These are phyloP conservation scores for Aspergillus quadricinctus DNA, from an alignment of 2,329 filamentous ascomycete genomes.

Conservation along the genomic window DNA sequence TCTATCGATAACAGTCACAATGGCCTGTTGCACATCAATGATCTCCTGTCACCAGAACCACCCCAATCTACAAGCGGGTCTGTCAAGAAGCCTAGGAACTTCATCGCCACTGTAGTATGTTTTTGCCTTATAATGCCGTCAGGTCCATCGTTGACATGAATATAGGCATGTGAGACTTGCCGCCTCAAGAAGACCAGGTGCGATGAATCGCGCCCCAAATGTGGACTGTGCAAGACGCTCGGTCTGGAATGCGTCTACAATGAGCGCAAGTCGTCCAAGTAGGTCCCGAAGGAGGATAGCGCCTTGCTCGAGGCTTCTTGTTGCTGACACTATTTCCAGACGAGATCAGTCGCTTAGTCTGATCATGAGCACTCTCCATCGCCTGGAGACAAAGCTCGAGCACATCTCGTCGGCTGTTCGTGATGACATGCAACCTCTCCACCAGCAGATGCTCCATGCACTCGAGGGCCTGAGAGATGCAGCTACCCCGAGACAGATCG, in stretches of 20 bases:
- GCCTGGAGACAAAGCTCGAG: slow-evolving; percentile 51
- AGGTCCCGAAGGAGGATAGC: slow-evolving; percentile 9
- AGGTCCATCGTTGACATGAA: background rate
- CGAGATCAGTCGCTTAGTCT: slow-evolving; percentile 52
- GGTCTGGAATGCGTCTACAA: slow-evolving; percentile 51
- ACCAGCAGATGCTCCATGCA: slow-evolving; percentile 22
- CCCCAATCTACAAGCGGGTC: slow-evolving; percentile 15
- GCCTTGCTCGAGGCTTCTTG: background rate
- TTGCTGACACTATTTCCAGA: slow-evolving; percentile 22
- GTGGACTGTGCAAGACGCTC: slow-evolving; percentile 48
- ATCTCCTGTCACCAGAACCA: slow-evolving; percentile 34
- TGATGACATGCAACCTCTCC: slow-evolving; percentile 29
- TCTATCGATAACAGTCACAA: slow-evolving; percentile 19
- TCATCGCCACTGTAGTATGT: slow-evolving; percentile 37
- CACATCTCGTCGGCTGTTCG: slow-evolving; percentile 37
- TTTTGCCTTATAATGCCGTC: background rate
- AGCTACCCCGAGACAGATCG: slow-evolving; percentile 13
- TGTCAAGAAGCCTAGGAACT: slow-evolving; percentile 34
- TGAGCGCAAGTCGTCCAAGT: slow-evolving; percentile 52
- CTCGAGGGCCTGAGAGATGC: slow-evolving; percentile 12
- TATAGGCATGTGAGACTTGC: slow-evolving; percentile 51
- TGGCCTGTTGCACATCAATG: slow-evolving; percentile 28
- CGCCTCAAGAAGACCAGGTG: slow-evolving; percentile 52
- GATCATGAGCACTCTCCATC: slow-evolving; percentile 52
- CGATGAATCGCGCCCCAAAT: slow-evolving; percentile 51